These are phyloP conservation scores for Hyaloraphidium curvatum DNA, from an alignment of 192 early-diverging fungal genomes.

Conservation along the genomic window DNA sequence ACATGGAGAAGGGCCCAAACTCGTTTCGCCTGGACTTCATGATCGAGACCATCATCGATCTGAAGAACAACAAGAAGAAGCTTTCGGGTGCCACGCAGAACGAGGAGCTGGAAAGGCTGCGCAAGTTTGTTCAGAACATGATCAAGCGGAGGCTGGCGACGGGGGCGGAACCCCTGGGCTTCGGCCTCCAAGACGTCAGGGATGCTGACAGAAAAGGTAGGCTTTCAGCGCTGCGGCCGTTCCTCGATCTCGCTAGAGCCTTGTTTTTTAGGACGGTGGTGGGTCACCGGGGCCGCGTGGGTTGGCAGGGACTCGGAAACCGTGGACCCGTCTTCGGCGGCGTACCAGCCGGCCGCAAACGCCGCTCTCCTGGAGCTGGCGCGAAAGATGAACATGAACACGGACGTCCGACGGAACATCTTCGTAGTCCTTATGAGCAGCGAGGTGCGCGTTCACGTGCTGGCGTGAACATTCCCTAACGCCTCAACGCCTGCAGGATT, in stretches of 20 bases:
- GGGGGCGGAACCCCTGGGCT: slow-evolving; percentile 53
- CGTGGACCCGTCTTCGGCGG: slow-evolving; percentile 1
- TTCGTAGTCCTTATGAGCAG: slow-evolving; percentile 82
- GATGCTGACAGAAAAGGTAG: slow-evolving; percentile 55
- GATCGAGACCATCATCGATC: slow-evolving; percentile 78
- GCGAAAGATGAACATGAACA: slow-evolving; percentile 84
- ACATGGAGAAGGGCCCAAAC: slow-evolving; percentile 23
- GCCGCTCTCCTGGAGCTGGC: slow-evolving; percentile 60
- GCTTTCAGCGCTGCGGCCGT: neutral
- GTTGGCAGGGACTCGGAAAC: slow-evolving; percentile 37
- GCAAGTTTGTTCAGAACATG: slow-evolving; percentile 16
- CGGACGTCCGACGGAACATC: slow-evolving; percentile 75
- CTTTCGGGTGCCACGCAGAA: slow-evolving; percentile 10
- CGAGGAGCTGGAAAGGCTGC: slow-evolving; percentile 20
- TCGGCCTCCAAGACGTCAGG: slow-evolving; percentile 67
- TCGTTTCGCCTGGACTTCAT: slow-evolving; percentile 64
- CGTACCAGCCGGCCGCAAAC: slow-evolving; percentile 7
- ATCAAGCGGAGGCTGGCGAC: neutral
- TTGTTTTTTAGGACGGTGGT: slow-evolving; percentile 59
- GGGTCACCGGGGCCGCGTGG: slow-evolving; percentile 93
- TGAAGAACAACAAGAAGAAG: slow-evolving; percentile 66
- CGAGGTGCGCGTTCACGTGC: slow-evolving; percentile 39
- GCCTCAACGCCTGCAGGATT: slow-evolving; percentile 59
- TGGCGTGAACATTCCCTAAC: no score
- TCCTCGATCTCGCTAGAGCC: neutral